Evolutionary conservation across 305 asterid genomes (phyloP), one percentile per base, ranked within the genome.

Genomic region (Fraxinus sp.): DNA sequence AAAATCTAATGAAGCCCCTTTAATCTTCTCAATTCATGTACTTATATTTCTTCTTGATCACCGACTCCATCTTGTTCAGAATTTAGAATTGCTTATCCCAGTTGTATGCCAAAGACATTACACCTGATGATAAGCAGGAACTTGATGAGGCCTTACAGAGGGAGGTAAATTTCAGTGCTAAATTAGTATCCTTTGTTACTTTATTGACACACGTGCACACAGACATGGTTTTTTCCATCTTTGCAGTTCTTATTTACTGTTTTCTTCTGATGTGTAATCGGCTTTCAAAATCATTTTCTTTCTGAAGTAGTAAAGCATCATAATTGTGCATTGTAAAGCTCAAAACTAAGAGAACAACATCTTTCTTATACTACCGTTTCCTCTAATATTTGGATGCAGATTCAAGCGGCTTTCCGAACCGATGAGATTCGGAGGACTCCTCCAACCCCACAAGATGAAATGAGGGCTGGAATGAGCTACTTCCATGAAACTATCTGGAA

Each of bases 381-480:
- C 77, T 81, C 39, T 22, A n/a, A 44, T 14, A 22, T 76, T 14
- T 18, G 20, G 57, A 32, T 82, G 59, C 88, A 96, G 98, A 94
- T 96, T 88, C 99, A 96, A 91, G 99, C 99, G 85, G 98, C 99
- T 87, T 96, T 96, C 79, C 91, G 98, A 68, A 96, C 99, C 18
- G 99, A 96, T 86, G 99, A 94, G 85, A 96, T 96, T 80, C 90
- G 98, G 52, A 91, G 99, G 88, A 91, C 93, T 49, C 94, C 98
- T 64, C 99, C 99, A 4, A 90, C 97, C 3, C 99, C 99, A 24
- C 98, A 93, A 84, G 99, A 96, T 77, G 99, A 96, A 91, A 96
- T 96, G 99, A 94, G 98, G 85, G 99, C 98, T 35, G 99, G 99
- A 77, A 96, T 96, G 99, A 96, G 99, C 89, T 96, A 96, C 79